Percentiles rank a stretch among this genome's conserved stretches.
Conservation (phyloP, 2,329 filamentous ascomycete species). For the Aspergillus sp. region DNA sequence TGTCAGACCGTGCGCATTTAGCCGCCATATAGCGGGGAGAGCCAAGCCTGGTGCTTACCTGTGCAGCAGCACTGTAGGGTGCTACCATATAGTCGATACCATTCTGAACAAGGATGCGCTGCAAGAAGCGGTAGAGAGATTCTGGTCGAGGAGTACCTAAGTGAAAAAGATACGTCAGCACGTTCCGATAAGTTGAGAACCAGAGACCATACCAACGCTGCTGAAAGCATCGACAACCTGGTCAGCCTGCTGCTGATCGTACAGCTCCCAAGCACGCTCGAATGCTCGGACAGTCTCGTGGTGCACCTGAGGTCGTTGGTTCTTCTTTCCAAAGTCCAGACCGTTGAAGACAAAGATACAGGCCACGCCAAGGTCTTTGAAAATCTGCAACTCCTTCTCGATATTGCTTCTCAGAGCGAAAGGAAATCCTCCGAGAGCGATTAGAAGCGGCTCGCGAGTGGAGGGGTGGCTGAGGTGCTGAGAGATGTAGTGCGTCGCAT, state of each 20-base stretch:
- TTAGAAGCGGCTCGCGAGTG: slow-evolving; percentile 81
- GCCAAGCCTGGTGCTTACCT: slow-evolving; percentile 57
- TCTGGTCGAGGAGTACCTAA: slow-evolving; percentile 70
- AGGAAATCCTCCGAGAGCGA: slow-evolving; percentile 85
- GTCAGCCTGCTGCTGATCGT: slow-evolving; percentile 76
- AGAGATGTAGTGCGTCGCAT: slow-evolving; percentile 85
- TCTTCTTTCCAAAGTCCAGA: slow-evolving; percentile 73
- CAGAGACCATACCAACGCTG: slow-evolving; percentile 61
- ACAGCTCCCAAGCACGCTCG: slow-evolving; percentile 80
- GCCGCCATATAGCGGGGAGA: background rate
- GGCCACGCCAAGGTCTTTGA: slow-evolving; percentile 68
- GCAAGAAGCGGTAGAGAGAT: slow-evolving; percentile 73
- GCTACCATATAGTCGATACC: slow-evolving; percentile 76
- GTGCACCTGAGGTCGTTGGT: slow-evolving; percentile 61
- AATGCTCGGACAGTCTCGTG: slow-evolving; percentile 68
- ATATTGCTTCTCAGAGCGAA: slow-evolving; percentile 74
- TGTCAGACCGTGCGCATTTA: slow-evolving; percentile 5
- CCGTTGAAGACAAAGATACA: slow-evolving; percentile 92
- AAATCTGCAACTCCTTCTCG: slow-evolving; percentile 70
- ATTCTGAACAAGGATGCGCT: slow-evolving; percentile 68
- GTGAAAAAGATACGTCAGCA: slow-evolving; percentile 27
- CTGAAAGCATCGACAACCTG: slow-evolving; percentile 86
- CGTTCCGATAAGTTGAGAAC: slow-evolving; percentile 14
- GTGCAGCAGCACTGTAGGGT: slow-evolving; percentile 82
- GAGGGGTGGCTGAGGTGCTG: slow-evolving; percentile 69